A percentile compares a stretch with the other conserved stretches of the same genome.
Evolutionary conservation across 163 green algal genomes (phyloP).

Genomic region (Chloromonas sp.): DNA sequence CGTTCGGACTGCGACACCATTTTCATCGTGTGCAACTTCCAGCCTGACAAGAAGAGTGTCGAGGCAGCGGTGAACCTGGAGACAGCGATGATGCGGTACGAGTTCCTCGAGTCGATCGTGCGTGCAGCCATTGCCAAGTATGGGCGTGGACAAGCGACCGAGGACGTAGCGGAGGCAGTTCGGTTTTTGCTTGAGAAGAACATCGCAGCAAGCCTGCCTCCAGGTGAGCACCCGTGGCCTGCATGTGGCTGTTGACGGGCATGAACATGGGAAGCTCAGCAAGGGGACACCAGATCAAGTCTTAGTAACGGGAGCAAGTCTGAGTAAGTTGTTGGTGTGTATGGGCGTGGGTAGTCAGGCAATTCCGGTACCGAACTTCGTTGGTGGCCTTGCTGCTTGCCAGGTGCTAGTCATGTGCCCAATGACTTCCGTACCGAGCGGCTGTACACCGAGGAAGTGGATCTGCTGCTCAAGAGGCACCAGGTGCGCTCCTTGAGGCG

Average conservation of each 20-base stretch:
- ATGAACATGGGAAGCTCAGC: no score
- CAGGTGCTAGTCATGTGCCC: conserved; percentile 14
- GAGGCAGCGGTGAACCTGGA: conserved; percentile 54
- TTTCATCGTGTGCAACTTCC: conserved; percentile 66
- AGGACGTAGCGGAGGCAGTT: conserved; percentile 57
- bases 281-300: no score
- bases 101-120: conserved; percentile 71
- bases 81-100: conserved; percentile 64
- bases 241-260: neutral
- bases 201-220: conserved; percentile 39
- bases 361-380: neutral
- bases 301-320: no score
- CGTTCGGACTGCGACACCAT: conserved; percentile 71
- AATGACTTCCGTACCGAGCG: conserved; percentile 63
- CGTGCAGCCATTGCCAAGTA: conserved; percentile 64
- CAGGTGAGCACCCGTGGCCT: conserved; percentile 1
- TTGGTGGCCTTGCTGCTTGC: neutral
- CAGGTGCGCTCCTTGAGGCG: neutral
- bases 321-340: no score
- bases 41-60: conserved; percentile 54
- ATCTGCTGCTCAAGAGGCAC: conserved; percentile 45
- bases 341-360: no score
- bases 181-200: conserved; percentile 55
- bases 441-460: conserved; percentile 72
- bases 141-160: conserved; percentile 53